These are phyloP conservation scores for Cyclotella sp. DNA, from an alignment of 108 stramenopile genomes.

Conservation along the genomic window DNA sequence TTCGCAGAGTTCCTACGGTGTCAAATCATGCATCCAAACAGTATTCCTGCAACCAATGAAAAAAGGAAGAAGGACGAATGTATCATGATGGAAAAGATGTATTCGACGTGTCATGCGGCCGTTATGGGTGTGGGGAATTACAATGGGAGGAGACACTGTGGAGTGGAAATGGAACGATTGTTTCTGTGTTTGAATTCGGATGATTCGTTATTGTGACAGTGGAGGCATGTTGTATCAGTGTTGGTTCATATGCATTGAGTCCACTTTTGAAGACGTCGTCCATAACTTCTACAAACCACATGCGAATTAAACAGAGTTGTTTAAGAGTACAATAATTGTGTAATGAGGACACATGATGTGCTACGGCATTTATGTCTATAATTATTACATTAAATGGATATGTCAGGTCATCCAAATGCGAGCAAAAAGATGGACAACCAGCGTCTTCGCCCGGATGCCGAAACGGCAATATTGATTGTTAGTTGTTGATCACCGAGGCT, in stretches of 20 bases:
- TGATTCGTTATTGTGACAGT: not conserved
- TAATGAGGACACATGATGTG: too few species aligned
- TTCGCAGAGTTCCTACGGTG: constrained; percentile 39
- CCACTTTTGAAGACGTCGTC: too few species aligned
- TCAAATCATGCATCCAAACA: constrained; percentile 40
- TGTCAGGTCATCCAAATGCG: constrained; percentile 39
- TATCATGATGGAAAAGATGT: constrained; percentile 32
- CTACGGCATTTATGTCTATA: constrained; percentile 39
- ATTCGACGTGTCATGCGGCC: constrained; percentile 36
- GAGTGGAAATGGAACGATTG: constrained; percentile 38
- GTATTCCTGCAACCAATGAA: not conserved
- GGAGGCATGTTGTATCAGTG: too few species aligned
- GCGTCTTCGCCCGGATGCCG: not conserved
- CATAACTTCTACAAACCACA: too few species aligned
- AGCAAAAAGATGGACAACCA: constrained; percentile 25
- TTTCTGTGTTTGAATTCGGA: constrained; percentile 28
- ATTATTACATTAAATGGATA: constrained; percentile 28
- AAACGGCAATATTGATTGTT: not conserved
- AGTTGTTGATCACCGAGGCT: not conserved
- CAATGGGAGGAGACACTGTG: constrained; percentile 49
- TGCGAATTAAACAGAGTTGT: too few species aligned
- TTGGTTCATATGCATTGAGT: too few species aligned
- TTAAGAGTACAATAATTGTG: too few species aligned
- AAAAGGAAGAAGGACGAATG: constrained; percentile 15
- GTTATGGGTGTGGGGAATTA: constrained; percentile 52